Conservation (phyloP, 352 stramenopile genomes). For the Globisporangium nunn region DNA sequence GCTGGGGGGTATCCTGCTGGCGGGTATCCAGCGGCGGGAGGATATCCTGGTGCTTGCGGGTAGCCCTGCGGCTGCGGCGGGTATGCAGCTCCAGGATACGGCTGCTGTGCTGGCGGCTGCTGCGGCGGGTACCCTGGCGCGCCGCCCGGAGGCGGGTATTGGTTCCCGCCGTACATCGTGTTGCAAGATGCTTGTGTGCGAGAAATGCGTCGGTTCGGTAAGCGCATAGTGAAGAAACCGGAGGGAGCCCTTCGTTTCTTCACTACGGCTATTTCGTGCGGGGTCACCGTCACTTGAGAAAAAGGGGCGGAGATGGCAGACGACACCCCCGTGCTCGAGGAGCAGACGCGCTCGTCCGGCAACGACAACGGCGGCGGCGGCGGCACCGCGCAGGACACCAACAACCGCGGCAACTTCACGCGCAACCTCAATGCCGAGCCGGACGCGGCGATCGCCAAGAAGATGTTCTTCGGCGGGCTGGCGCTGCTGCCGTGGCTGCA, state of each 20-base stretch:
- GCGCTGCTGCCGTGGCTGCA: slow-evolving; percentile 76
- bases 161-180: slow-evolving; percentile 17
- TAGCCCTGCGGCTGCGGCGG: not conserved
- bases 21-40: slow-evolving; percentile 15
- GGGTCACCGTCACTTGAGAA: not conserved
- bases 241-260: not conserved
- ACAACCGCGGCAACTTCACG: slow-evolving; percentile 86
- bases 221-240: too few species aligned
- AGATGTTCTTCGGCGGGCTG: slow-evolving; percentile 81
- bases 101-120: slow-evolving; percentile 9
- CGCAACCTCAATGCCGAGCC: slow-evolving; percentile 78
- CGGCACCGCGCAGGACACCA: slow-evolving; percentile 18
- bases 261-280: not conserved
- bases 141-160: slow-evolving; percentile 14
- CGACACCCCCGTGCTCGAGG: slow-evolving; percentile 49
- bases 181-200: not conserved
- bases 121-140: slow-evolving; percentile 11
- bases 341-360: slow-evolving; percentile 17
- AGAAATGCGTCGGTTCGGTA: not conserved
- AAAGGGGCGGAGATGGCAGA: slow-evolving; percentile 17
- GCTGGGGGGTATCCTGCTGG: slow-evolving; percentile 15
- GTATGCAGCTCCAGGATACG: slow-evolving; percentile 18
- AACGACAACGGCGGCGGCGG: not conserved
- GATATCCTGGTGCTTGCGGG: not conserved
- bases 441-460: slow-evolving; percentile 60